Conservation (phyloP, 495 filamentous ascomycete genomes). For the Tuber brumale region DNA sequence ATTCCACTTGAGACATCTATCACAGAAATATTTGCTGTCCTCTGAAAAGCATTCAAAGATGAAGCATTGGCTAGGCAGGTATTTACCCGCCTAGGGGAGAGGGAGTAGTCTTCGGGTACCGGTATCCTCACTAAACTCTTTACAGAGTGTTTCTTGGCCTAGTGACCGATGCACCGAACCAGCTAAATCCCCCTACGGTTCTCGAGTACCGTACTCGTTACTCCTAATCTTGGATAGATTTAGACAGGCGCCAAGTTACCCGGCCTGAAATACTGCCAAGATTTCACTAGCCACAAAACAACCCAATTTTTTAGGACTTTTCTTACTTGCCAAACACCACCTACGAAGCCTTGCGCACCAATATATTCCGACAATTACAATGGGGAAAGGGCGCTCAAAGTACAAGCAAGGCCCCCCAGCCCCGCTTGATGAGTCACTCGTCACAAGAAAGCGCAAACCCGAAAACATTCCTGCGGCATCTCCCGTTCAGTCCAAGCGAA, state of each 20-base stretch:
- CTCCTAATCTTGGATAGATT: neutral
- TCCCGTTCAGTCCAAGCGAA: constrained; percentile 31
- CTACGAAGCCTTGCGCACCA: neutral
- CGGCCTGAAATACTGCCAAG: neutral
- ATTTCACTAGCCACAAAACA: neutral
- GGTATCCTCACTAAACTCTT: no score
- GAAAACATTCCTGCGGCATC: constrained; percentile 6
- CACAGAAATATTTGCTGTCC: no score
- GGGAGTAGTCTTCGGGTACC: no score
- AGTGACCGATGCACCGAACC: no score
- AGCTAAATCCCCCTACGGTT: no score
- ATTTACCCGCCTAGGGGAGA: no score
- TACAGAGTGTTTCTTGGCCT: no score
- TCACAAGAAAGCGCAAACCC: constrained; percentile 49
- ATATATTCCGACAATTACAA: constrained; percentile 44
- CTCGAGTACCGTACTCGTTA: no score
- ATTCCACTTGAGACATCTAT: no score
- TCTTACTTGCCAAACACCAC: neutral
- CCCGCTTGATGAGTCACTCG: constrained; percentile 70
- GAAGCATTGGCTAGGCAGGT: no score
- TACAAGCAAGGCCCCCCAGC: constrained; percentile 87
- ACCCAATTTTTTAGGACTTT: neutral
- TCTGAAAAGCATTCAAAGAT: no score
- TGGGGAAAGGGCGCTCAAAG: constrained; percentile 88
- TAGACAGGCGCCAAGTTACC: neutral